Evolutionary conservation across 2,329 filamentous ascomycete species (phyloP), one percentile per base, ranked within the genome.

Genomic region (Ophidiomyces ophidiicola): DNA sequence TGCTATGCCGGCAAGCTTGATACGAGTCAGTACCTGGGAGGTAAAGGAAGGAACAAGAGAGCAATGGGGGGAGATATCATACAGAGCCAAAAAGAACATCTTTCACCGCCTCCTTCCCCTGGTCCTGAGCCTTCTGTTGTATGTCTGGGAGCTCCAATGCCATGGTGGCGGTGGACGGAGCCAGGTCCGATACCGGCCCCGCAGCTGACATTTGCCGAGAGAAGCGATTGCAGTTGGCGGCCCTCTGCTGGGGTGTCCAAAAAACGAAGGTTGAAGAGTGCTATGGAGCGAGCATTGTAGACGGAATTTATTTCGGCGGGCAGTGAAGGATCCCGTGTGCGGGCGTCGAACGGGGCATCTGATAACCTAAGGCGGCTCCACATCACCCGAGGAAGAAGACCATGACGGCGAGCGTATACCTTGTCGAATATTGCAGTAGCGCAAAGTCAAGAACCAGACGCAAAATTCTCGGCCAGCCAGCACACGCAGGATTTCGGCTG

Each of bases 41-140:
- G n/a, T 10, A 4, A 15, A 24, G 15, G 24, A 32, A 41, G 30
- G 29, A 21, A 17, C 4, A 25, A 6, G 38, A 20, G 31, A 39
- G 25, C n/a, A n/a, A n/a, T n/a, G 6, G 40, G 36, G 12, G 21
- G 20, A 23, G n/a, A 17, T 14, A 14, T 36, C 12, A 44, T 62
- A 87, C 76, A 43, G 88, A 94, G 57, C 90, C 90, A 59, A 85
- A 96, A 7, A 80, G 56, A 41, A 98, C 75, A 55, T 96, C 87
- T 60, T 94, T 87, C 28, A 88, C 53, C 4, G 84, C 83, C 53
- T 90, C 80, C 20, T 69, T 49, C 35, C 69, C 69, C 52, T 75
- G 69, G 41, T 60, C 61, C 36, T 58, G 58, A 11, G 46, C 44
- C 23, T 41, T 38, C 17, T 40, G 36, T 15, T 59, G 58, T 15